A percentile compares a stretch with the other conserved stretches of the same genome.
phyloP scores from a whole-genome alignment of 2,329 filamentous ascomycete species.

The Scorias spongiosa region DNA sequence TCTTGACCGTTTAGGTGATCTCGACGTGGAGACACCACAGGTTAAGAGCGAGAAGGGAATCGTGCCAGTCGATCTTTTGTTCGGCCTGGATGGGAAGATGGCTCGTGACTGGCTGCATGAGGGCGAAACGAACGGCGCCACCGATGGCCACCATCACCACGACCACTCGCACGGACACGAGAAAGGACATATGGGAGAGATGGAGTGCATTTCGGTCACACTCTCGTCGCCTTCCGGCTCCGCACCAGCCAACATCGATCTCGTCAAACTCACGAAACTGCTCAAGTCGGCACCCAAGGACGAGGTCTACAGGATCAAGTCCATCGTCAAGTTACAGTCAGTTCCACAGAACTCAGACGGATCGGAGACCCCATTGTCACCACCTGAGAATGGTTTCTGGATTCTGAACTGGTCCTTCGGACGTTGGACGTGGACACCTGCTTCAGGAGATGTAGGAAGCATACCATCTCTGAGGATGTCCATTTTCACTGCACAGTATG shows the following conservation, averaged over 20 bases:
- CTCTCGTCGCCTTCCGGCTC: conserved; percentile 24
- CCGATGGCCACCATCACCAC: conserved; percentile 42
- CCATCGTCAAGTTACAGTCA: conserved; percentile 35
- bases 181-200: conserved; percentile 60
- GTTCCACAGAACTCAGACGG: conserved; percentile 26
- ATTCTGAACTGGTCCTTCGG: conserved; percentile 98
- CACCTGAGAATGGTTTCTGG: conserved; percentile 36
- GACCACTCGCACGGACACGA: conserved; percentile 28
- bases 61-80: conserved; percentile 64
- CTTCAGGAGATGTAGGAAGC: conserved; percentile 12
- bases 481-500: conserved; percentile 56
- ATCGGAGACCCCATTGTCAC: not conserved
- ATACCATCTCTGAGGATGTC: conserved; percentile 54
- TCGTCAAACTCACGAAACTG: conserved; percentile 47
- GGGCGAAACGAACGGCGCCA: conserved; percentile 23
- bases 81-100: conserved; percentile 76
- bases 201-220: conserved; percentile 79
- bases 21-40: conserved; percentile 61
- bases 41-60: conserved; percentile 72
- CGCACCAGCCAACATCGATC: conserved; percentile 38
- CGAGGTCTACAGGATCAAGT: conserved; percentile 92
- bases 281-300: conserved; percentile 70
- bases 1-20: conserved; percentile 61
- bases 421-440: conserved; percentile 60
- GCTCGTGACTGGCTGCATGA: conserved; percentile 33